A percentile compares a stretch with the other conserved stretches of the same genome.
These are phyloP conservation scores for Puccinia novopanici DNA, from an alignment of 1,284 basidiomycete species.

Conservation along the genomic window DNA sequence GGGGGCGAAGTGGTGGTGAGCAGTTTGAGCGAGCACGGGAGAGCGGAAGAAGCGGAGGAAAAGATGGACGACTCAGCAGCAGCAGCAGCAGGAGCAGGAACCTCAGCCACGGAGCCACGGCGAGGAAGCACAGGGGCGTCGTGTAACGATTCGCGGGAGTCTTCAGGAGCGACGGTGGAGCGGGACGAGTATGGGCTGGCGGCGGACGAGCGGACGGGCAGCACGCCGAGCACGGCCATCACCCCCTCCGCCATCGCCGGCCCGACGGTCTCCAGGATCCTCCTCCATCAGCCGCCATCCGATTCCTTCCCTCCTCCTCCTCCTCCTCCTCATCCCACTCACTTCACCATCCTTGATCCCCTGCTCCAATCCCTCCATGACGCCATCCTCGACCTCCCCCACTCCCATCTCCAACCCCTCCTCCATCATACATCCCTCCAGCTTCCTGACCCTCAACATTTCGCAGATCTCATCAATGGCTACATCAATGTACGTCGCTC, in stretches of 20 bases:
- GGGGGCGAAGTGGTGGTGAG: no score
- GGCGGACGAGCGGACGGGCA: neutral
- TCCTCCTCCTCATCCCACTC: neutral
- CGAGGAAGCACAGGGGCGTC: neutral
- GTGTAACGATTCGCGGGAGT: no score
- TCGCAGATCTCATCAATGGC: neutral
- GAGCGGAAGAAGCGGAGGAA: no score
- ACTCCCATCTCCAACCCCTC: neutral
- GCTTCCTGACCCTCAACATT: neutral
- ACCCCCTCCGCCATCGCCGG: neutral
- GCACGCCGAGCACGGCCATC: neutral
- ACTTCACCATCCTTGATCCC: neutral
- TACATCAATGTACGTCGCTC: neutral
- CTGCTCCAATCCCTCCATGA: neutral
- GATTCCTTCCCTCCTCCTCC: neutral
- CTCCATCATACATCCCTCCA: neutral
- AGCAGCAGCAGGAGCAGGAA: neutral
- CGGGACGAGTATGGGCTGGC: neutral
- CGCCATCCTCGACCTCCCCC: neutral
- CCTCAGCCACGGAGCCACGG: neutral
- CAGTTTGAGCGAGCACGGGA: no score
- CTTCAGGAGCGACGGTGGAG: neutral
- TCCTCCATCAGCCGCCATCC: no score
- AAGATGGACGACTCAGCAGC: no score
- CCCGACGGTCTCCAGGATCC: neutral